Base-by-base conservation (phyloP, 306 rosid genomes). In the Mucuna pruriens region DNA sequence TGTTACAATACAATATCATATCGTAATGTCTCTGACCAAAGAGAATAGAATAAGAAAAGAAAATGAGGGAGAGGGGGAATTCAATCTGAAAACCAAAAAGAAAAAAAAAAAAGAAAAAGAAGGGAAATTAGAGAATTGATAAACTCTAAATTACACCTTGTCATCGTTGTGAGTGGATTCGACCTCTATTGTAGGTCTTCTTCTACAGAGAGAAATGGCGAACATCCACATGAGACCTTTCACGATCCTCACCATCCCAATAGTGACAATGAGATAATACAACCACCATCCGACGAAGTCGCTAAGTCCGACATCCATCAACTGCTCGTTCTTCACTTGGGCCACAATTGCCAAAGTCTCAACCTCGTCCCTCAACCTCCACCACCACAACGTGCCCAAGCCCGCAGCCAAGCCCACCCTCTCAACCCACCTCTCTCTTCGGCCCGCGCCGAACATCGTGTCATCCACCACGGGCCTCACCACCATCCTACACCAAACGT, bases 381-480 rank as follows among this genome's bases (percentile, higher is more conserved):
- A 94, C 90, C 93, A 96, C 99, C 99, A 96, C 19, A 96, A 17
- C 1, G 76, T 70, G 15, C 94, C 92, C 15, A 92, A 78, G 68
- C 94, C 80, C 7, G 62, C 85, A 0, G 97, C 97, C 83, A 90
- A 23, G 4, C 85, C 91, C 74, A 82, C 84, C 71, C 80, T 87
- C 49, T 87, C 97, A 9, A 80, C 25, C 98, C 97, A 93, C 58
- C 74, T 86, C 60, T 94, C 94, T 62, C 81, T 83, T 29, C 86
- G 82, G 2, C 9, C 75, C 3, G 9, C 82, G 1, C 93, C 96
- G 3, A 90, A 91, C 34, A 96, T 77, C 0, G 97, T 90, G 84
- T 93, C 97, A 57, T 96, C 97, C 76, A 96, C 97, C 79, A 96
- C 97, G 12, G 97, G 97, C 84, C 87, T 93, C 77, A 96, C 99